phyloP scores from a whole-genome alignment of 495 filamentous ascomycete genomes.

The Chaetomium fimeti region DNA sequence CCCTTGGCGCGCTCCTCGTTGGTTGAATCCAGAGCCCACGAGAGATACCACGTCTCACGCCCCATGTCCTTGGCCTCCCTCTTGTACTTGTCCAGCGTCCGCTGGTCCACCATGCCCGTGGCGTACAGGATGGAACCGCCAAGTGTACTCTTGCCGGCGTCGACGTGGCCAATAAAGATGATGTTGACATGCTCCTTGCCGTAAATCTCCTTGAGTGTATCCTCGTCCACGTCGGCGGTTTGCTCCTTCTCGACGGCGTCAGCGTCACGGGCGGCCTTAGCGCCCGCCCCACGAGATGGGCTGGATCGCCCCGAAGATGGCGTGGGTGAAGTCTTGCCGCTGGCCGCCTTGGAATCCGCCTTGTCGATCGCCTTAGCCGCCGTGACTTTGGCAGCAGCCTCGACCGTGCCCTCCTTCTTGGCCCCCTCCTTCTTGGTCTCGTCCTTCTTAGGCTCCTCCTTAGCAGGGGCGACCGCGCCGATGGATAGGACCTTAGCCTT shows the following conservation, averaged over 20 bases:
- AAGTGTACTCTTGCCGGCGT: conserved; percentile 94
- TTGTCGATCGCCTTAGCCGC: conserved; percentile 76
- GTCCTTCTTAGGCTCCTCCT: conserved; percentile 40
- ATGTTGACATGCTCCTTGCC: conserved; percentile 98
- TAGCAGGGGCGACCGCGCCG: conserved; percentile 48
- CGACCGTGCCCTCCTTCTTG: conserved; percentile 46
- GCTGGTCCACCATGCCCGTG: conserved; percentile 98
- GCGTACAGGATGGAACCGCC: conserved; percentile 88
- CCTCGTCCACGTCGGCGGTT: conserved; percentile 84
- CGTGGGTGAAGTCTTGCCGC: conserved; percentile 71
- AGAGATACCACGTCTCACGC: conserved; percentile 96
- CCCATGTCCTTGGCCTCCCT: conserved; percentile 92
- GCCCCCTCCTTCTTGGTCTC: conserved; percentile 46
- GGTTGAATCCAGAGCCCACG: conserved; percentile 94
- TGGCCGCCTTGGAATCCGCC: conserved; percentile 70
- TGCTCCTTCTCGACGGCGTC: conserved; percentile 88
- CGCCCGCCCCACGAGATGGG: conserved; percentile 55
- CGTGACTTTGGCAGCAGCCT: conserved; percentile 58
- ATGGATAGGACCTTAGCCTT: conserved; percentile 72
- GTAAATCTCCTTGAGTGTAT: conserved; percentile 90
- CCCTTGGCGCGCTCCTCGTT: conserved; percentile 96
- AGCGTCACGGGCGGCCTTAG: conserved; percentile 62
- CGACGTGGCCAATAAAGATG: conserved; percentile 97
- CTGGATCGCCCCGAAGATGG: conserved; percentile 76
- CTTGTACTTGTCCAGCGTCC: conserved; percentile 98